These are phyloP conservation scores for Pseudoscleropodium purum DNA, from an alignment of 225 moss, liverwort and hornwort genomes.

Conservation along the genomic window DNA sequence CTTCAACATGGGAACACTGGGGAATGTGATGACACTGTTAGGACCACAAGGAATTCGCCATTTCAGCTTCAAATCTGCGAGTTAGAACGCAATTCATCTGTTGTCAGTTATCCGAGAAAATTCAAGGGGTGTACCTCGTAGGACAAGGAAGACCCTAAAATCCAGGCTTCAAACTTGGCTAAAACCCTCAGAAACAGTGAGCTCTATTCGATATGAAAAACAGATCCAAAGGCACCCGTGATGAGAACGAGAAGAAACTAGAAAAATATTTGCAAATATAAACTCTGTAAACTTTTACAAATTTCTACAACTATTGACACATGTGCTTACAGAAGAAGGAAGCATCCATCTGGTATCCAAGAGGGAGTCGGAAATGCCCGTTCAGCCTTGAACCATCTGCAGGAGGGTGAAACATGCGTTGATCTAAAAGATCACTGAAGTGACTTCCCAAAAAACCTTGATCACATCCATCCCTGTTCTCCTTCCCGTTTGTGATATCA, in stretches of 20 bases:
- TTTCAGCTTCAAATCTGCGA: slow-evolving; percentile 74
- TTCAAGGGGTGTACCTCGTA: neutral
- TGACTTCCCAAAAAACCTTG: slow-evolving; percentile 78
- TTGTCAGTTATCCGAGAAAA: neutral
- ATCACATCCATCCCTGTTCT: slow-evolving; percentile 75
- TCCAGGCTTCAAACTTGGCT: neutral
- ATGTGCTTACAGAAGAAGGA: slow-evolving; percentile 75
- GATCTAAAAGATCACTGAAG: slow-evolving; percentile 69
- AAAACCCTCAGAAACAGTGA: neutral
- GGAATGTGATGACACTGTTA: slow-evolving; percentile 91
- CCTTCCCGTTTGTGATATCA: slow-evolving; percentile 43
- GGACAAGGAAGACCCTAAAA: neutral
- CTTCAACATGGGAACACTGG: slow-evolving; percentile 85
- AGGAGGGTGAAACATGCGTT: slow-evolving; percentile 78
- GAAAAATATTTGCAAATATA: neutral
- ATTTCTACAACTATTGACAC: neutral
- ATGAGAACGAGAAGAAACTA: neutral
- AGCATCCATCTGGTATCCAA: slow-evolving; percentile 99
- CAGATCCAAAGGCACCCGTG: neutral
- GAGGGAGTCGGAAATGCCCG: slow-evolving; percentile 69
- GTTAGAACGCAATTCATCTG: neutral
- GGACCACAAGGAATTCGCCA: slow-evolving; percentile 95
- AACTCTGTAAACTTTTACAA: neutral
- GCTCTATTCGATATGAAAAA: neutral
- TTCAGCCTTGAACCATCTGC: slow-evolving; percentile 48